Evolutionary conservation across 1,284 basidiomycete species (phyloP), one percentile per base, ranked within the genome.

Genomic region (Golubevia sp.): DNA sequence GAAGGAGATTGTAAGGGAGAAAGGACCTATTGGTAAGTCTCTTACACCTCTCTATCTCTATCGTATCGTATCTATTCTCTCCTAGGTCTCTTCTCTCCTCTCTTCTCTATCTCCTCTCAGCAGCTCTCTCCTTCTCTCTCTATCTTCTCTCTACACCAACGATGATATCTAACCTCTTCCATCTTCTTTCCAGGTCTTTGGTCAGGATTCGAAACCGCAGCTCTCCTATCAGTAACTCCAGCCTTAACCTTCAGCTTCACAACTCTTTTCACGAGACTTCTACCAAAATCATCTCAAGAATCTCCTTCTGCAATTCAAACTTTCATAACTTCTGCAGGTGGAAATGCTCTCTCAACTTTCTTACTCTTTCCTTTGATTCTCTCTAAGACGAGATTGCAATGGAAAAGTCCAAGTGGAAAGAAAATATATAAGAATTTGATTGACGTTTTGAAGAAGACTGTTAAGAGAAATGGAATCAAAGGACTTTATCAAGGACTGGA

Each of bases 251-350:
- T 86, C 51, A 86, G 76, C 67, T 56, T 64, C 53, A 74, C 72
- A 57, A 69, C 72, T 53, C 66, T 72, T 15, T 49, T 71, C 44
- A 66, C 70, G 5, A 64, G 73, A 1, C 51, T 85, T 21, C 66
- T 86, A 55, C 84, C 76, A 23, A 71, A 58, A 50, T 66, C 60
- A 58, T 70, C 68, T 56, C 74, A 73, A 1, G 67, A 76, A 8
- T 82, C 84, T 54, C 85, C 85, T 1, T 75, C 77, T 0, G 74
- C 77, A 15, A 3, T 61, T 2, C 68, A 85, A 23, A 86, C 85
- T 0, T 86, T 87, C 69, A 49, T 85, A 52, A 76, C 84, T 4
- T 85, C 81, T 23, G 86, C 86, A 0, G 64, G 85, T 20, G 86
- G 85, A 0, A 85, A 85, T 63, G 84, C 84, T 1, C 67, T 85